Base-by-base conservation (phyloP, 257 asterid species). In the Nyctanthes arbortristis region DNA sequence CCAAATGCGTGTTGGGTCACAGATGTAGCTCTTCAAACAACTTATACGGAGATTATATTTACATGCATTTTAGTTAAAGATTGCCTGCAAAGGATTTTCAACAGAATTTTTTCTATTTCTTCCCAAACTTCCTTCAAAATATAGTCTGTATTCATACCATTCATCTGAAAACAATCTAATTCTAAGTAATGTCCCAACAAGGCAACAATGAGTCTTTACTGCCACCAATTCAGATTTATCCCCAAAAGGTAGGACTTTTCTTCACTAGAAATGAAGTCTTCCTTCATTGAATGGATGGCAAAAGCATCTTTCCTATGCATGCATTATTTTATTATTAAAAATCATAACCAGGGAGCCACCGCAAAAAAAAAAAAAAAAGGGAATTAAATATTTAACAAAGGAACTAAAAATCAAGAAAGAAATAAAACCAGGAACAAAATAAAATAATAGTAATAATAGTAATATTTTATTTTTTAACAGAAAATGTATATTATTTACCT, bases 401-500 rank as follows among this genome's bases (percentile, higher is more conserved):
- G 16, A 40, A 40, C 3, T 13, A 20, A 14, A 39, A 20, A 22
- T 11, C 31, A 27, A 61, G 14, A 59, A 65, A 11, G 0, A 18
- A 20, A 7, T n/a, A n/a, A n/a, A n/a, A n/a, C n/a, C 31, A 34
- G 25, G 27, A 29, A 18, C 24, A 68, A 1, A n/a, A 31, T n/a
- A 4, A 24, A 9, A n/a, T 40, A 2, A 43, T 25, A 43, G 27
- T 1, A 43, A 2, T 4, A 22, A 57, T 12, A 18, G 1, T 2
- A 22, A 12, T n/a, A n/a, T n/a, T n/a, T n/a, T n/a, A n/a, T n/a
- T n/a, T n/a, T n/a, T n/a, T n/a, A n/a, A n/a, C n/a, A 71, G 65
- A 61, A 27, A 12, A 61, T 20, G 27, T 49, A 3, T 20, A 5
- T 33, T 0, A n/a, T n/a, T 63, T 25, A 93, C 99, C 97, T 88